These are phyloP conservation scores for Rhizopus arrhizus DNA, from an alignment of 371 early-diverging fungal species.

Conservation along the genomic window DNA sequence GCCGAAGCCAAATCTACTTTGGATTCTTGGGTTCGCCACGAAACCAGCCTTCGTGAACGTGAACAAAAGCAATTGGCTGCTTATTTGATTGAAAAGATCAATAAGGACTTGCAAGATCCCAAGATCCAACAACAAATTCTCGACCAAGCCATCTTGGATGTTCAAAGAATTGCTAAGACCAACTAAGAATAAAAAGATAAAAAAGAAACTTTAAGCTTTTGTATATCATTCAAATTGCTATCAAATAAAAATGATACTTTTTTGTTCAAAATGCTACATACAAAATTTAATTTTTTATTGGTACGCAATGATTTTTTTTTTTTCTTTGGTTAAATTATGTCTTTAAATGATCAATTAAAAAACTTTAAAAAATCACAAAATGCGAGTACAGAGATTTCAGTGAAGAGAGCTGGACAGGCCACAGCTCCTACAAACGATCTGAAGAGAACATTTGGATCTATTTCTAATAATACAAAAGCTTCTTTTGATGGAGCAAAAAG, in stretches of 20 bases:
- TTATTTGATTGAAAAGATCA: conserved; percentile 84
- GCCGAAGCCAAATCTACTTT: conserved; percentile 86
- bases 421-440: conserved; percentile 7
- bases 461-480: conserved; percentile 45
- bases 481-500: conserved; percentile 37
- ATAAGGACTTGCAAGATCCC: conserved; percentile 79
- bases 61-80: conserved; percentile 90
- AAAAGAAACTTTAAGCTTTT: conserved; percentile 9
- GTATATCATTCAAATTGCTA: background rate
- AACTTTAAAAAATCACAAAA: conserved; percentile 45
- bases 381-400: conserved; percentile 44
- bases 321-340: conserved; percentile 13
- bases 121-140: conserved; percentile 67
- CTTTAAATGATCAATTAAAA: conserved; percentile 37
- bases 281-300: background rate
- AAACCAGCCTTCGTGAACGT: conserved; percentile 88
- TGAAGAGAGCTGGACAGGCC: conserved; percentile 41
- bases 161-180: conserved; percentile 51
- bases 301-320: conserved; percentile 3
- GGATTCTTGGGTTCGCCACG: conserved; percentile 97
- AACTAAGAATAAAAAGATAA: conserved; percentile 5
- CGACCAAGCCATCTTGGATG: conserved; percentile 57
- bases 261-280: no score
- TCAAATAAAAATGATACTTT: no score
- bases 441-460: conserved; percentile 21